Evolutionary conservation across 768 basidiomycete genomes (phyloP).

Genomic region (Amanita pallidorosea): DNA sequence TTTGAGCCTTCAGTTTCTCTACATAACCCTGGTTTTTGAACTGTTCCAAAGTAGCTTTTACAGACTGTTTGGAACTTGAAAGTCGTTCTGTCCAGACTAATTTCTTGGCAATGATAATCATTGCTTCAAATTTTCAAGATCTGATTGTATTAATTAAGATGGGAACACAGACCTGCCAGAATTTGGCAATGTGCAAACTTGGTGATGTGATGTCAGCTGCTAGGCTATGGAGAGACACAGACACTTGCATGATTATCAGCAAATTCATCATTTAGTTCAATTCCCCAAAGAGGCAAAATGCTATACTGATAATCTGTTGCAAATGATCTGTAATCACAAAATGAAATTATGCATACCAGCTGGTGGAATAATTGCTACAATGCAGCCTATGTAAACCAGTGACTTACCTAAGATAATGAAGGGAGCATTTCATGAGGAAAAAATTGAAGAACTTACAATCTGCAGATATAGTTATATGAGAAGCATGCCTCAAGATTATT

Average conservation of each 20-base stretch:
- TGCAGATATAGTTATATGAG: too few species aligned
- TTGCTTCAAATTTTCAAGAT: not conserved
- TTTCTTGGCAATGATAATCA: not conserved
- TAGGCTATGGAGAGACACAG: rapidly evolving
- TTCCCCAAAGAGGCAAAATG: too few species aligned
- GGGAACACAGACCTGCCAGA: not conserved
- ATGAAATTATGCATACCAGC: too few species aligned
- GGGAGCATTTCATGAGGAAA: too few species aligned
- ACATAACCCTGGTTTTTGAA: not conserved
- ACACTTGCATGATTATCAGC: not conserved
- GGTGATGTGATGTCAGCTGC: not conserved
- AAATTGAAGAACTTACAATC: too few species aligned
- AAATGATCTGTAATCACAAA: too few species aligned
- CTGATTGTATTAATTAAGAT: not conserved
- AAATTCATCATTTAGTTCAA: not conserved
- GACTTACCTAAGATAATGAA: too few species aligned
- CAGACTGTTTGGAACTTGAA: not conserved
- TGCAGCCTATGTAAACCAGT: too few species aligned
- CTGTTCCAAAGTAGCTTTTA: not conserved
- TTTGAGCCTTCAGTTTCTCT: not conserved
- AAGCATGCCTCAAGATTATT: not conserved
- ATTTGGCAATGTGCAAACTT: not conserved
- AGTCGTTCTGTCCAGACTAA: not conserved
- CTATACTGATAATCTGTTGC: too few species aligned
- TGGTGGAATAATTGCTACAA: too few species aligned